phyloP scores from a whole-genome alignment of 2,329 filamentous ascomycete genomes.

The Eutypella sp. region DNA sequence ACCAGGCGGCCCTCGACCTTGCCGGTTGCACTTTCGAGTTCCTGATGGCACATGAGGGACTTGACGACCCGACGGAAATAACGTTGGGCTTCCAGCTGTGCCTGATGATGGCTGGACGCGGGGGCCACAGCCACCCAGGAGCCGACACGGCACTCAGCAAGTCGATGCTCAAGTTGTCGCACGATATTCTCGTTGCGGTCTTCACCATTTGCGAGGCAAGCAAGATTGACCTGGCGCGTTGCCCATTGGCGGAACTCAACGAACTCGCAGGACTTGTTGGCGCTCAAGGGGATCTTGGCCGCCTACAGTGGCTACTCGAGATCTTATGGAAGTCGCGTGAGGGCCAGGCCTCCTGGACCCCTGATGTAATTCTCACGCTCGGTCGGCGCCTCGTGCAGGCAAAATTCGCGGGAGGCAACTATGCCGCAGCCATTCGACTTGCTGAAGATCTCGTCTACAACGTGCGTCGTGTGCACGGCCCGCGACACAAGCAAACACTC shows the following conservation, averaged over 20 bases:
- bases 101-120: background rate
- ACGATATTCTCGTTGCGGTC: background rate
- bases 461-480: conserved; percentile 1
- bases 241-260: conserved; percentile 1
- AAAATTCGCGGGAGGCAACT: background rate
- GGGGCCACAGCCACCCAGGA: background rate
- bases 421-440: background rate
- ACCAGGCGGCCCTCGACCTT: background rate
- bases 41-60: background rate
- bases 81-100: background rate
- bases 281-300: background rate
- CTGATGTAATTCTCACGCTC: background rate
- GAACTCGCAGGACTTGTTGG: background rate
- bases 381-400: background rate
- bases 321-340: conserved; percentile 1
- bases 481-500: conserved; percentile 1
- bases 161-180: background rate
- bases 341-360: background rate
- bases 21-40: background rate
- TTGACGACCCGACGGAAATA: background rate
- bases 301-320: background rate
- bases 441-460: conserved; percentile 3
- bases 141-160: background rate
- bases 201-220: background rate
- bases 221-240: background rate